Evolutionary conservation across 73 alveolate genomes (phyloP), one percentile per base, ranked within the genome.

Genomic region (Blepharisma japonicum): DNA sequence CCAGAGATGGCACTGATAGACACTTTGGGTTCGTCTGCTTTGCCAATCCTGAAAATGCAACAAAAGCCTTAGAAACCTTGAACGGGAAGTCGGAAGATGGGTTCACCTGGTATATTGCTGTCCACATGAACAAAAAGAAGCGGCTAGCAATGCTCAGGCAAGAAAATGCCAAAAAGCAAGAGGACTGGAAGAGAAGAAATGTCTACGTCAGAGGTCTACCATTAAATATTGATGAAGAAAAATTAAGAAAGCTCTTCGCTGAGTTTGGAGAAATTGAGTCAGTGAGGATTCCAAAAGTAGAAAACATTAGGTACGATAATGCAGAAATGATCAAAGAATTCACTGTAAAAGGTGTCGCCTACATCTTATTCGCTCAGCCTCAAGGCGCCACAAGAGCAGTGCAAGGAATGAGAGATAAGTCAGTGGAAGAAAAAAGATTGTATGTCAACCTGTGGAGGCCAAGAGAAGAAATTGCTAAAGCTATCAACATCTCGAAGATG

Each of bases 1-100:
- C 67, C 67, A 11, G 27, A 61, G 77, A n/a, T 61, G 77, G 77
- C 38, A 14, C n/a, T 25, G 50, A 61, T 71, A 61, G 77, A 4
- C n/a, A 20, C 21, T 61, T 61, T 61, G 77, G 56, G 38, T 61
- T 61, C 21, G 77, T 61, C 50, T 21, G 56, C 53, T 61, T 11
- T 61, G 38, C 77, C n/a, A 61, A 61, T 3, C 56, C 77, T 9
- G 77, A 61, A 21, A 11, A n/a, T 11, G 77, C 77, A 11, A n/a
- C 14, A 61, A 25, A 20, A 3, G 77, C 77, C n/a, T 11, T 25
- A 11, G 77, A 61, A 21, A 14, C 50, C 42, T 21, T 61, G 14
- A 61, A 61, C 56, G 77, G 50, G 18, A 25, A 61, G 21, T 11
- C 14, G 2, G n/a, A 21, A 9, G 50, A 61, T 2, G 42, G 56